These are phyloP conservation scores for Pelargonium citronellum DNA, from an alignment of 441 rosid species.

Conservation along the genomic window DNA sequence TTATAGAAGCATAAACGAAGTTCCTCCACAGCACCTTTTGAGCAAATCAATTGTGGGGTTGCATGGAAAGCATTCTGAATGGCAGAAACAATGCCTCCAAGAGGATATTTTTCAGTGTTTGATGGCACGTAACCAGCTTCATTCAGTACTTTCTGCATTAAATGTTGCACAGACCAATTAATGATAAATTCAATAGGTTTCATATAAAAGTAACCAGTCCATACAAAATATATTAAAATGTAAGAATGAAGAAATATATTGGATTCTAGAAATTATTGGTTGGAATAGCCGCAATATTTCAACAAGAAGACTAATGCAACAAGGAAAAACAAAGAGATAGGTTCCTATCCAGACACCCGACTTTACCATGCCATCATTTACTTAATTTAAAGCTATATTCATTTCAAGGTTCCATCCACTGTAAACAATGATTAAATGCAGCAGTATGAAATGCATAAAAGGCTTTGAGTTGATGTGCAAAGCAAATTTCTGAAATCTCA, in stretches of 20 bases:
- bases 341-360: not conserved
- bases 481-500: conserved; percentile 35
- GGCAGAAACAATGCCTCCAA: conserved; percentile 77
- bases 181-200: not conserved
- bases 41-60: conserved; percentile 61
- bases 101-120: conserved; percentile 77
- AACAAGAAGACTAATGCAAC: too few species aligned
- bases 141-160: conserved; percentile 59
- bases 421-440: conserved; percentile 1
- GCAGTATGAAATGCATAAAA: conserved; percentile 9
- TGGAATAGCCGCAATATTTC: too few species aligned
- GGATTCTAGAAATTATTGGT: too few species aligned
- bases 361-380: not conserved
- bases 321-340: not conserved
- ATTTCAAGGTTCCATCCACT: not conserved
- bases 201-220: too few species aligned
- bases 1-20: conserved; percentile 75
- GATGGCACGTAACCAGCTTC: conserved; percentile 90
- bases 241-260: not conserved
- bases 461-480: conserved; percentile 5
- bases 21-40: conserved; percentile 61
- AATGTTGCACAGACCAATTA: conserved; percentile 15
- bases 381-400: too few species aligned
- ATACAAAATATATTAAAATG: not conserved
- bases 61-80: conserved; percentile 80